Evolutionary conservation across 1,139 yeast genomes (phyloP).

Genomic region (Pichia sp.): DNA sequence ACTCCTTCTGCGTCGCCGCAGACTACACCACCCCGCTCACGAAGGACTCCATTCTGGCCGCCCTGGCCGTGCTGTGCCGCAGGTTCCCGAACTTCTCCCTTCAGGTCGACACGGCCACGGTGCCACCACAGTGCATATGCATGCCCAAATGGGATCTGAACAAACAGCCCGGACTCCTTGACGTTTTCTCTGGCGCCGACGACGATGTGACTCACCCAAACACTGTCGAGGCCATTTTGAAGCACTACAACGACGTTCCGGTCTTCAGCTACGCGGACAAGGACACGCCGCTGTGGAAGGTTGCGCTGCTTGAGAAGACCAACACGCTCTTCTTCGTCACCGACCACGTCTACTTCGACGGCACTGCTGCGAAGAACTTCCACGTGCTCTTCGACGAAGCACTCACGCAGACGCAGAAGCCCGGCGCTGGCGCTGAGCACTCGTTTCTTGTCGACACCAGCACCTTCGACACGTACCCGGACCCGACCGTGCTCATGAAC

Average conservation of each 20-base stretch:
- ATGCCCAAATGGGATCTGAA: not conserved
- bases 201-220: not conserved
- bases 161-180: not conserved
- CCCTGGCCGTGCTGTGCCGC: not conserved
- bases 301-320: conserved; percentile 9
- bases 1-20: conserved; percentile 8
- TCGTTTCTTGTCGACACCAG: conserved; percentile 1
- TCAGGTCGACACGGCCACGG: not conserved
- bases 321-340: conserved; percentile 29
- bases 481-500: conserved; percentile 11
- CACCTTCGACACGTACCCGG: conserved; percentile 9
- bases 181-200: conserved; percentile 1
- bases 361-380: conserved; percentile 36
- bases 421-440: too few relatives aligned
- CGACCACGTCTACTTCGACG: conserved; percentile 39
- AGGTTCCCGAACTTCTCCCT: conserved; percentile 9
- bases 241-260: not conserved
- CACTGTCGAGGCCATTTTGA: not conserved
- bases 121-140: not conserved
- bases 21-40: not conserved
- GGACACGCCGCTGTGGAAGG: conserved; percentile 18
- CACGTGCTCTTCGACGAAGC: conserved; percentile 22
- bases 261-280: conserved; percentile 2
- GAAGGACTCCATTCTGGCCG: not conserved
- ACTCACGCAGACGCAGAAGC: not conserved